Conservation (phyloP, 108 stramenopile species). For the Nannochloropsis salina region DNA sequence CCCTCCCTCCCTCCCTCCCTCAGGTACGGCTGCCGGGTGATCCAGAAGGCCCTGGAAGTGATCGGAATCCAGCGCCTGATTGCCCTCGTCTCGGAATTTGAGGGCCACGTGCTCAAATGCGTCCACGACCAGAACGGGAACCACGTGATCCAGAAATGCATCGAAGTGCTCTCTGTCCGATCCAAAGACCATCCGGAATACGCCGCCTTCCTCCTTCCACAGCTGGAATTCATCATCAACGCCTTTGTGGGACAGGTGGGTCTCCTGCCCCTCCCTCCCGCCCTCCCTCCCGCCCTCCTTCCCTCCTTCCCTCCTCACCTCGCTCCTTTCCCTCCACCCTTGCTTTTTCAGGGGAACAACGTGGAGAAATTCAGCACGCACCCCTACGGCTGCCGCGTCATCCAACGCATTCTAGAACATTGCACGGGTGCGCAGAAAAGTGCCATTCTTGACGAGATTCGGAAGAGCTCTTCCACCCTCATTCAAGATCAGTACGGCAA, state of each 20-base stretch:
- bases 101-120: slow-evolving; percentile 73
- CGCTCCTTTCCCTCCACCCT: not conserved
- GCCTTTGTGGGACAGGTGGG: slow-evolving; percentile 64
- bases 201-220: slow-evolving; percentile 23
- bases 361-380: slow-evolving; percentile 78
- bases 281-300: not conserved
- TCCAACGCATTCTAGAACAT: slow-evolving; percentile 91
- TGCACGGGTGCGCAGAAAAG: slow-evolving; percentile 70
- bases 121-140: slow-evolving; percentile 96
- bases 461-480: slow-evolving; percentile 32
- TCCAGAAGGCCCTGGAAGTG: slow-evolving; percentile 83
- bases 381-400: slow-evolving; percentile 90
- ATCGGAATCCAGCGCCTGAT: slow-evolving; percentile 67
- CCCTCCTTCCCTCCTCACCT: not conserved
- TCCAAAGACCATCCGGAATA: not conserved
- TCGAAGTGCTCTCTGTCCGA: not conserved
- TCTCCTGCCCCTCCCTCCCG: not conserved
- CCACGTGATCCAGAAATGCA: slow-evolving; percentile 77
- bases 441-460: slow-evolving; percentile 50
- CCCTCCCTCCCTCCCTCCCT: slow-evolving; percentile 50
- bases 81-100: slow-evolving; percentile 71
- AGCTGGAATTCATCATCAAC: slow-evolving; percentile 84
- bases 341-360: slow-evolving; percentile 42
- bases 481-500: slow-evolving; percentile 57
- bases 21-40: slow-evolving; percentile 92